phyloP scores from a whole-genome alignment of 2,329 filamentous ascomycete species.

The Fusarium gaditjirri region DNA sequence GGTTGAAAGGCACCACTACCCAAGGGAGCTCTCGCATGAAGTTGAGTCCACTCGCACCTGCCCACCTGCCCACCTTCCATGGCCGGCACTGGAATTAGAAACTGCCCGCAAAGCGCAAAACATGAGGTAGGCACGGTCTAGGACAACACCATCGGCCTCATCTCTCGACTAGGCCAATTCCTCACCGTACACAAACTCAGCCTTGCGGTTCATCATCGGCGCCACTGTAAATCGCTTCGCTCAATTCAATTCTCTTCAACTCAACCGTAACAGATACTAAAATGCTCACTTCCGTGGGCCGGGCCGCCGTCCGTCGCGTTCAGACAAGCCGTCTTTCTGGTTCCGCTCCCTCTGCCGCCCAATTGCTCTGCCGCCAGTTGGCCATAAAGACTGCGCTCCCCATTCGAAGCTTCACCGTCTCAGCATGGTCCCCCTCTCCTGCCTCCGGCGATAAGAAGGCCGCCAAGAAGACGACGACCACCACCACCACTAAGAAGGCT shows the following conservation, averaged over 20 bases:
- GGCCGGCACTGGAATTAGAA: slow-evolving; percentile 23
- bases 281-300: slow-evolving; percentile 57
- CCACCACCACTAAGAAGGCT: slow-evolving; percentile 30
- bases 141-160: slow-evolving; percentile 33
- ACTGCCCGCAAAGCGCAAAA: slow-evolving; percentile 24
- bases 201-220: not conserved
- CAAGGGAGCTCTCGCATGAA: slow-evolving; percentile 22
- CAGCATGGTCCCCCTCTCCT: slow-evolving; percentile 44
- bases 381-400: slow-evolving; percentile 30
- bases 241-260: not conserved
- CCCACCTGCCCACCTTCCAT: slow-evolving; percentile 10
- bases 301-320: slow-evolving; percentile 52
- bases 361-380: slow-evolving; percentile 36
- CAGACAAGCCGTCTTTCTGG: slow-evolving; percentile 39
- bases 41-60: slow-evolving; percentile 14
- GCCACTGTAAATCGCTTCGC: not conserved
- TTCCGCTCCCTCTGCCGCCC: slow-evolving; percentile 37
- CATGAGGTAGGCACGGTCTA: slow-evolving; percentile 10
- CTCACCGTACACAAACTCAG: slow-evolving; percentile 18
- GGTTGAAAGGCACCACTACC: slow-evolving; percentile 11
- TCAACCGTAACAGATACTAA: not conserved
- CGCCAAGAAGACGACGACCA: slow-evolving; percentile 27
- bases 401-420: slow-evolving; percentile 48
- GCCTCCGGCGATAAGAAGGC: slow-evolving; percentile 34
- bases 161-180: slow-evolving; percentile 19